Base-by-base conservation (phyloP, 2,329 filamentous ascomycete genomes). In the Corniculantispora saksenae region DNA sequence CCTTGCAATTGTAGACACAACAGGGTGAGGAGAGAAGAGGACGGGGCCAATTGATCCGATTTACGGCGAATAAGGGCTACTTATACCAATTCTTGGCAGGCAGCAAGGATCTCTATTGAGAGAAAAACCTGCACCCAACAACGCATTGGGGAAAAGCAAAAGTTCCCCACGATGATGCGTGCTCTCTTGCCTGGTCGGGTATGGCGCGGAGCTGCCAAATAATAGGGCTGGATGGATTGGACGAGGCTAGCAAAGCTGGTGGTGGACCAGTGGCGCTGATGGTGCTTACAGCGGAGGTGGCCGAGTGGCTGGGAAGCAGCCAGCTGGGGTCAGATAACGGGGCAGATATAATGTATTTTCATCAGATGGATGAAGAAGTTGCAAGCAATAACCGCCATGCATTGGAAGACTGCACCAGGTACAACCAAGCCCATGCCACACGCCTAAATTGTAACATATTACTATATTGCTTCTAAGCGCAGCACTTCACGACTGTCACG, bases 61-160 rank as follows among this genome's bases (percentile, higher is more conserved):
- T 54, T 38, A 53, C 47, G 12, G 38, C 15, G 15, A n/a, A 5
- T 48, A n/a, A 55, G 3, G 45, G 40, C 55, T 60, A 61, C 47
- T 59, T 55, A 50, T 60, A 32, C 23, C 25, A 51, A 47, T n/a
- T 61, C 60, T 55, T 62, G 60, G 60, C 50, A 43, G 23, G 29
- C 35, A 27, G 13, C 54, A 43, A 57, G 54, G 29, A 35, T 29
- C 51, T 27, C 19, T n/a, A 15, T n/a, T 25, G n/a, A n/a, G 54
- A 57, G n/a, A 27, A 57, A 43, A 40, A 40, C 35, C 54, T 40
- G n/a, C 50, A 53, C 17, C 32, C 54, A 57, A 47, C 43, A 32
- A 47, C 25, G 56, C 23, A 13, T 23, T 47, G 35, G 13, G 51
- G 23, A 23, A 64, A 19, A 32, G 32, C 62, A 53, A 64, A 64